These are phyloP conservation scores for Basidiobolus heterosporus DNA, from an alignment of 371 early-diverging fungal genomes.

Conservation along the genomic window DNA sequence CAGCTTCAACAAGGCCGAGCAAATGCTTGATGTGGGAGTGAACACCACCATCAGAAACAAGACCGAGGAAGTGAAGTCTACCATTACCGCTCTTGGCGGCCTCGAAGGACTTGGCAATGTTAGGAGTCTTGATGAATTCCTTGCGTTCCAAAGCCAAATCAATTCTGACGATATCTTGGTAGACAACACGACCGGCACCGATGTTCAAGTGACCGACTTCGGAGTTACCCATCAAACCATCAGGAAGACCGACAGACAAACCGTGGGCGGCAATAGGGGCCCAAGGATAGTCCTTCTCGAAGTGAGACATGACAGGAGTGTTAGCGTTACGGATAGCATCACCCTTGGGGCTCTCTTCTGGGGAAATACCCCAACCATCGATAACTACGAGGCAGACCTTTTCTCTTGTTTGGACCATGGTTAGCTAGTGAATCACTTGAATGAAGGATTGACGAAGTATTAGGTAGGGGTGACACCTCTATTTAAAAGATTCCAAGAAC, in stretches of 20 bases:
- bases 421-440: no score
- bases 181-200: constrained; percentile 97
- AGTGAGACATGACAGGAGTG: constrained; percentile 84
- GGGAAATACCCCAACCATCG: constrained; percentile 92
- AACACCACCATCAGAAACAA: constrained; percentile 99
- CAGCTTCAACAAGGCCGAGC: constrained; percentile 59
- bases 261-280: constrained; percentile 88
- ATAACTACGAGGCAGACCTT: constrained; percentile 69
- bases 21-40: constrained; percentile 96
- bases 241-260: constrained; percentile 91
- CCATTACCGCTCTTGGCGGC: constrained; percentile 71
- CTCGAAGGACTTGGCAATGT: constrained; percentile 68
- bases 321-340: constrained; percentile 86
- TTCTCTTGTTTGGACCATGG: constrained; percentile 15
- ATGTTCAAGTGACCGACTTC: constrained; percentile 99
- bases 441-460: no score
- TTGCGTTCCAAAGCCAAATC: constrained; percentile 78
- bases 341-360: constrained; percentile 44
- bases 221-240: constrained; percentile 98
- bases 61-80: constrained; percentile 89
- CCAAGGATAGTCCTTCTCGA: constrained; percentile 57
- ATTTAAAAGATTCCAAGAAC: no score
- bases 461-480: no score
- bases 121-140: constrained; percentile 46
- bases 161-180: constrained; percentile 96